Conservation (phyloP, 2,329 filamentous ascomycete species). For the Alternaria sp. region DNA sequence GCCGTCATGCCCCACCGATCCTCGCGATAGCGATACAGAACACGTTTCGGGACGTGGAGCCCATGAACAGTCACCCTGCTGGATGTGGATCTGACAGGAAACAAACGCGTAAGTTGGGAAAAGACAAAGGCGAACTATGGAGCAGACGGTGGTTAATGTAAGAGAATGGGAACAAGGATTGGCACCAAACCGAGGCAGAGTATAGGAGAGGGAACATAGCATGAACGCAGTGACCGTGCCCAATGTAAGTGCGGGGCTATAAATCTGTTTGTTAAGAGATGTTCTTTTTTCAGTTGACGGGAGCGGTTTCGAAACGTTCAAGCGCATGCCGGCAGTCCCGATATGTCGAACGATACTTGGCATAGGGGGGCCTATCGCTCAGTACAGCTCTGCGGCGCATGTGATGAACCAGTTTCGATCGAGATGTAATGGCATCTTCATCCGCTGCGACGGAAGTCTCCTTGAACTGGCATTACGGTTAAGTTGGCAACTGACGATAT, state of each 20-base stretch:
- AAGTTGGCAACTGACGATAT: slow-evolving; percentile 1
- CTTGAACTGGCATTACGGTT: background rate
- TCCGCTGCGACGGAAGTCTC: slow-evolving; percentile 2
- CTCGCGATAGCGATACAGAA: slow-evolving; percentile 8
- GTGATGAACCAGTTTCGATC: background rate
- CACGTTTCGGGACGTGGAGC: slow-evolving; percentile 7
- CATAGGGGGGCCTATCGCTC: background rate
- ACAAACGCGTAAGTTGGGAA: background rate
- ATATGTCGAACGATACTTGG: background rate
- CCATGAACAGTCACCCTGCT: slow-evolving; percentile 2
- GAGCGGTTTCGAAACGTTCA: slow-evolving; percentile 20
- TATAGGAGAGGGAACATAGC: slow-evolving; percentile 9
- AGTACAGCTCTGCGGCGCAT: background rate
- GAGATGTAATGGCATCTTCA: background rate
- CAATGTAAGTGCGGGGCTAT: slow-evolving; percentile 2
- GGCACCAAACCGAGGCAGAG: background rate
- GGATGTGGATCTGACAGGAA: slow-evolving; percentile 14
- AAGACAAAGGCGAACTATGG: background rate
- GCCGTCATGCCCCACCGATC: slow-evolving; percentile 2
- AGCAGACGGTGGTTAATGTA: background rate
- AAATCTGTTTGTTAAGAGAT: background rate
- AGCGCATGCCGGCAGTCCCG: slow-evolving; percentile 4
- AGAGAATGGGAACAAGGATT: background rate
- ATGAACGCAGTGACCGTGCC: slow-evolving; percentile 8
- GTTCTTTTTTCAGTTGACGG: slow-evolving; percentile 9